Base-by-base conservation (phyloP, 1,284 basidiomycete genomes). In the Vanrija sp. region DNA sequence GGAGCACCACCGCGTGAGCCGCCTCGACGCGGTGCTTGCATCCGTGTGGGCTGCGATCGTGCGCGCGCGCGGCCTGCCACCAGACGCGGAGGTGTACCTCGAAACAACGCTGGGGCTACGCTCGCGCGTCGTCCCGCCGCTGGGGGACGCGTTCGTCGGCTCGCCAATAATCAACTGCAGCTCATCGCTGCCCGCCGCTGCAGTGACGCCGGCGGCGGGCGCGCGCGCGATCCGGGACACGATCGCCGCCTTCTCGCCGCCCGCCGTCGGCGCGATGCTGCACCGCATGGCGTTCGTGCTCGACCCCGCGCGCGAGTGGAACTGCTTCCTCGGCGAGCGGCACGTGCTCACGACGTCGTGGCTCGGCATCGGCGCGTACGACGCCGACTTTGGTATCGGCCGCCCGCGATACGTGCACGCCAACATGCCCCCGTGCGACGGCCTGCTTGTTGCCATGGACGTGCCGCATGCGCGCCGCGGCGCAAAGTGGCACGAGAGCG, bases 271-370 rank as follows among this genome's bases (percentile, higher is more conserved):
- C 0, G 76, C 76, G 15, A 62, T 78, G 21, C 63, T 80, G 43
- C 77, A 80, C 59, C 74, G 77, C 51, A 67, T 75, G 56, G 76
- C 75, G 18, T 73, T 72, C 59, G 73, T 62, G 61, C 74, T 49
- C 62, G 71, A 55, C 62, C 63, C 63, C 7, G 60, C 57, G n/a
- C 56, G 78, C 39, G 66, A 69, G 48, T 79, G 79, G 78, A 71
- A 71, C 46, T 75, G 72, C 14, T 80, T 79, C 65, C 61, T 80
- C 44, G 79, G 78, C 4, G 49, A 65, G 38, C 59, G 69, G 26
- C 73, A 80, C 57, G 67, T 69, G 3, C 73, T 80, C 18, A 65
- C 76, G 14, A 79, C 78, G 10, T 75, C 75, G 34, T 81, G 79
- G 78, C 56, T 78, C 38, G 56, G 69, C 18, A 63, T 75, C n/a